Evolutionary conservation across 2,329 filamentous ascomycete genomes (phyloP), one percentile per base, ranked within the genome.

Genomic region (Exophiala oligosperma): DNA sequence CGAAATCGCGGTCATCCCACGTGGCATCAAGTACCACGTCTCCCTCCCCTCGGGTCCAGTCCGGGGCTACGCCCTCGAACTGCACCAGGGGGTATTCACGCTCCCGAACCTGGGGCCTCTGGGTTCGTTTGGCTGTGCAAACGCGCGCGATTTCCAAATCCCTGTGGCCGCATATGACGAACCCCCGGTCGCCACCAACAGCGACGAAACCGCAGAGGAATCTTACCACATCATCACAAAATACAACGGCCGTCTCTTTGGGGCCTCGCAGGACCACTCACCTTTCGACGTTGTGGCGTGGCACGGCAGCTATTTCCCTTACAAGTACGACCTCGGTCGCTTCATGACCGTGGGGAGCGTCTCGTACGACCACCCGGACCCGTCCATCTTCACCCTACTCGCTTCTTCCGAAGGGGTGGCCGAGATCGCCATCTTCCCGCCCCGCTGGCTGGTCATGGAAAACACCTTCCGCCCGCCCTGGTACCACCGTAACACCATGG

Each of bases 211-310:
- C 8, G 74, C 90, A 32, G 79, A 80, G 26, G 79, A 80, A 7
- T 28, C 26, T 7, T 35, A 11, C 2, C 9, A 2, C 7, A 11
- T 35, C 9, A 2, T 9, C 35, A 79, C 79, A 70, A 90, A 90
- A 71, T 87, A 89, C 68, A 83, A 84, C 70, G 85, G 87, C 63
- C 76, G 79, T 44, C 81, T 90, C 52, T 91, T 89, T 74, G 74
- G 76, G 32, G 85, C 86, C 2, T 77, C 69, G 40, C 89, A 92
- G 73, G 70, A 79, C 11, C 89, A 91, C 70, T 86, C 85, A 0
- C 89, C 89, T 0, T 92, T 91, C 67, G 88, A 92, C 66, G 84
- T 92, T 0, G 89, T 91, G 2, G 88, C 86, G 1, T 92, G 89
- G 88, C 88, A 92, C 69, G 89, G 89, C 43, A 88, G 84, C 62